phyloP scores from a whole-genome alignment of 768 basidiomycete genomes.

The Leucocoprinus birnbaumii region DNA sequence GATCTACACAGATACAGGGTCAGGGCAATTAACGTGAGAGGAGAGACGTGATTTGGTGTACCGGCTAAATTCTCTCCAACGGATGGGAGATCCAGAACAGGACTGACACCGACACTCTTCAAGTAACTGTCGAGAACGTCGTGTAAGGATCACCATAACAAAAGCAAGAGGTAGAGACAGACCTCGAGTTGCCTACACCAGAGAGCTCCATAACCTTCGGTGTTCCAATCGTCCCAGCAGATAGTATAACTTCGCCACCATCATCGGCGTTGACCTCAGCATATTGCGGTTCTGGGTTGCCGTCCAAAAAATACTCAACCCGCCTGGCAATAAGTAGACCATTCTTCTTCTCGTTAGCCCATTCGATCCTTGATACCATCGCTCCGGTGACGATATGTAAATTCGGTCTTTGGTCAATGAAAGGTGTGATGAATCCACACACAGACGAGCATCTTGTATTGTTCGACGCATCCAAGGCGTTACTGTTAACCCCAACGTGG shows the following conservation, averaged over 20 bases:
- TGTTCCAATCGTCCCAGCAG: slow-evolving; percentile 43
- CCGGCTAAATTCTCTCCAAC: slow-evolving; percentile 44
- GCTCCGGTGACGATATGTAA: slow-evolving; percentile 53
- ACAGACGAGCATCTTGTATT: slow-evolving; percentile 30
- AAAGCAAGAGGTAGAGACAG: not conserved
- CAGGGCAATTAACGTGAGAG: too few relatives aligned
- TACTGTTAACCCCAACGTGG: slow-evolving; percentile 25
- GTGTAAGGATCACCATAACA: not conserved
- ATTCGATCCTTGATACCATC: slow-evolving; percentile 51
- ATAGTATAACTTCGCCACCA: slow-evolving; percentile 51
- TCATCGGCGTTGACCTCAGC: slow-evolving; percentile 34
- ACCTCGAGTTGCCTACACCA: slow-evolving; percentile 31
- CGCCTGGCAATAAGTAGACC: slow-evolving; percentile 37
- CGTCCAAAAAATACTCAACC: slow-evolving; percentile 38
- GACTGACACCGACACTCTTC: slow-evolving; percentile 36
- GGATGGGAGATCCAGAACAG: slow-evolving; percentile 41
- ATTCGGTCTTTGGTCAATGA: slow-evolving; percentile 32
- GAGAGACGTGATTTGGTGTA: slow-evolving; percentile 5
- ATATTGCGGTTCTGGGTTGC: slow-evolving; percentile 15
- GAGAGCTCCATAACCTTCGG: slow-evolving; percentile 28
- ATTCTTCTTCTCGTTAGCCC: slow-evolving; percentile 26
- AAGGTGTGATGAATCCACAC: slow-evolving; percentile 29
- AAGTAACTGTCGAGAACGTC: too few relatives aligned
- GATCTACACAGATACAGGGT: too few relatives aligned
- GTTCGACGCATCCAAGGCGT: slow-evolving; percentile 26